Evolutionary conservation across 495 filamentous ascomycete species (phyloP), one percentile per base, ranked within the genome.

Genomic region (Ramalina intermedia): DNA sequence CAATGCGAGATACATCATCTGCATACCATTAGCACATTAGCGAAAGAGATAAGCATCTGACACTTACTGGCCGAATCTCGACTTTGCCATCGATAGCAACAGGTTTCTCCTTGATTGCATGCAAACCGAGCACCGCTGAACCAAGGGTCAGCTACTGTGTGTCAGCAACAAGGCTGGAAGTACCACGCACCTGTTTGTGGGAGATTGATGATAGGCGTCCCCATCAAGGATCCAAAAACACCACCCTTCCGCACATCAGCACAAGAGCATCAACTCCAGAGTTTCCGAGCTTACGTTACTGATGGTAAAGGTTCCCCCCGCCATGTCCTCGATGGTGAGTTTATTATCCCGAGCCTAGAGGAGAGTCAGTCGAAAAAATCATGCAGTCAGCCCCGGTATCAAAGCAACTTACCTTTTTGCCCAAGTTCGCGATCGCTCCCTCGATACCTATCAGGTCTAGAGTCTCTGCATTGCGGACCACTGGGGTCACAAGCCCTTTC

Each of bases 281-380:
- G 11, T 9, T 27, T 11, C n/a, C 20, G 20, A 43, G 59, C 71
- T 62, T 49, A 78, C 87, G 65, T 98, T 98, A 76, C 86, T 94
- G 69, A 98, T 98, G 41, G 91, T 98, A 69, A 96, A 98, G 23
- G 93, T 94, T 52, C 91, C 91, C 48, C 91, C 91, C 47, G 93
- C 91, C 93, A 98, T 96, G 62, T 98, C 91, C 68, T 98, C 91
- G 58, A 98, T 96, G 2, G 91, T 98, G 58, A 98, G 75, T 69
- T 96, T 98, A 65, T 83, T 84, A 55, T 98, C 88, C 43, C 91
- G 82, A 50, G 91, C 91, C 85, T 88, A 57, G 20, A 24, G 18
- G 23, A 27, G 13, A 43, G 45, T 55, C 24, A 56, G 46, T 11
- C 29, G 27, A 33, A 33, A 33, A 4, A 33, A 24, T 27, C 18